Evolutionary conservation across 169 alveolate genomes (phyloP).

Genomic region (Eimeria maxima): DNA sequence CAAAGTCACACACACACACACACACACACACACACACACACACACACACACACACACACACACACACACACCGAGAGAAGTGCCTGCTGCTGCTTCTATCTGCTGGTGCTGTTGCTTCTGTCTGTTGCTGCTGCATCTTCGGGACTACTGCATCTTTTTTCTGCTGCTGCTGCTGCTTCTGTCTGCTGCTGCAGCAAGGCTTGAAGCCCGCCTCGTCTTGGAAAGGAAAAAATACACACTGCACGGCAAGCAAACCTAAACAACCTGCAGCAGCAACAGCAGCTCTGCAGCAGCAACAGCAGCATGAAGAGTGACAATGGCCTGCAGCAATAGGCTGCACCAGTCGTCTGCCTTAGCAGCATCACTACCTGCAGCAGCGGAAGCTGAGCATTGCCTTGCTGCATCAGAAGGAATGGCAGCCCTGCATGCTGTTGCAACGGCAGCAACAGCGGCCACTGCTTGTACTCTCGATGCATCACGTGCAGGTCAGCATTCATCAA

Average conservation of each 20-base stretch:
- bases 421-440: background rate
- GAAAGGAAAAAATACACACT: background rate
- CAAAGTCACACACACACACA: background rate
- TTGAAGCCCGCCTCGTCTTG: slow-evolving; percentile 36
- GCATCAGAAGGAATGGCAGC: background rate
- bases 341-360: too few relatives aligned
- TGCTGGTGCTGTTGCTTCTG: background rate
- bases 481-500: background rate
- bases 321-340: too few relatives aligned
- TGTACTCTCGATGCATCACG: background rate
- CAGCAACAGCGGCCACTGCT: slow-evolving; percentile 14
- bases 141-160: too few relatives aligned
- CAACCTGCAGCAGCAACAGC: background rate
- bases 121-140: too few relatives aligned
- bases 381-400: background rate
- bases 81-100: too few relatives aligned
- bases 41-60: too few relatives aligned
- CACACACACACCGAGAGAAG: too few relatives aligned
- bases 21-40: too few relatives aligned
- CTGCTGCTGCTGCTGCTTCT: background rate
- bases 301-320: too few relatives aligned
- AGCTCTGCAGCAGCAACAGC: too few relatives aligned
- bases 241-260: background rate
- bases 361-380: too few relatives aligned
- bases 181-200: background rate